Conservation (phyloP, 1,284 basidiomycete species). For the Trichosporon ovoides region DNA sequence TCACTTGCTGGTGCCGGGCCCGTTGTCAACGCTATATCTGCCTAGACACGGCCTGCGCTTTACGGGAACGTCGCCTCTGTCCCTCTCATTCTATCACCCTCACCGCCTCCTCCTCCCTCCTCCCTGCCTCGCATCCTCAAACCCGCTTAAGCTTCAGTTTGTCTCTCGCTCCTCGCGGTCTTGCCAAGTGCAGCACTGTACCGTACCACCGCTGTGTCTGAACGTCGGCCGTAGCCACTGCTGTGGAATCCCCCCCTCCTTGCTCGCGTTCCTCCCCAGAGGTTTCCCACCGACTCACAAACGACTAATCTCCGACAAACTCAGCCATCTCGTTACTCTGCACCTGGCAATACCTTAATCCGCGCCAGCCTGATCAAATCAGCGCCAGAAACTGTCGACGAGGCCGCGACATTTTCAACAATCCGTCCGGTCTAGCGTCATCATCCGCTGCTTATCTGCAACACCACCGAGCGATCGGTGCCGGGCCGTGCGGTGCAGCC, state of each 20-base stretch:
- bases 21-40: conserved; percentile 4
- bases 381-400: neutral
- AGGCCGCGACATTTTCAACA: neutral
- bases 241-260: too few species aligned
- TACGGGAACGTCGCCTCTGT: neutral
- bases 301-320: neutral
- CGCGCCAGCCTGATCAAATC: neutral
- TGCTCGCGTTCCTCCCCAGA: neutral
- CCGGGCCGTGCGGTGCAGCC: too few species aligned
- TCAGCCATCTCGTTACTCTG: conserved; percentile 1
- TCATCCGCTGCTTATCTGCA: neutral
- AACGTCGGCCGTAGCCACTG: too few species aligned
- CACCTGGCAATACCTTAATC: neutral
- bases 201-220: too few species aligned
- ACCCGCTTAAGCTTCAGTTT: too few species aligned
- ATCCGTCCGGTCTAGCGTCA: conserved; percentile 1
- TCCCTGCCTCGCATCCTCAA: neutral
- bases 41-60: neutral
- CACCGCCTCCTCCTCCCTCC: too few species aligned
- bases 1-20: neutral
- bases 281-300: neutral
- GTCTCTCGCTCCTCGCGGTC: too few species aligned
- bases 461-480: too few species aligned
- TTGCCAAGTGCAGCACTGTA: too few species aligned
- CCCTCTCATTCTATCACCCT: neutral